Conservation (phyloP, 441 rosid genomes). For the Metrosideros polymorpha region DNA sequence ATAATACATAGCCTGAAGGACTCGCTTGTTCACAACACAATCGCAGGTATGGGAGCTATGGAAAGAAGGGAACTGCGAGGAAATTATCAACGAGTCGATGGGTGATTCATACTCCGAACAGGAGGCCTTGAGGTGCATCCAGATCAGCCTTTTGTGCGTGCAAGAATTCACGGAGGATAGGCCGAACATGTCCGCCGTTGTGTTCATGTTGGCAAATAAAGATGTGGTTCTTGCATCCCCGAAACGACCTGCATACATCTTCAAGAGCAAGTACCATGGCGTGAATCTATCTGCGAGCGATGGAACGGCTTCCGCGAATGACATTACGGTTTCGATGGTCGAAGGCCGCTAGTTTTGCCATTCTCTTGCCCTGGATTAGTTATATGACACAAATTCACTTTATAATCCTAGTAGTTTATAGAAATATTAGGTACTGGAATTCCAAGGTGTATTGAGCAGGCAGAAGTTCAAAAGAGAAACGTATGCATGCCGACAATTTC, state of each 20-base stretch:
- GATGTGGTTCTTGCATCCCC: slow-evolving; percentile 25
- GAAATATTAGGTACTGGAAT: too few relatives aligned
- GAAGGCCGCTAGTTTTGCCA: not conserved
- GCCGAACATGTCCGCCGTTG: slow-evolving; percentile 39
- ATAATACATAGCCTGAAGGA: not conserved
- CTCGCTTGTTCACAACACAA: not conserved
- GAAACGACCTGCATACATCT: not conserved
- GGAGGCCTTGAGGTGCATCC: slow-evolving; percentile 45
- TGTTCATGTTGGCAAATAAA: slow-evolving; percentile 36
- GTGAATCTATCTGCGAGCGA: not conserved
- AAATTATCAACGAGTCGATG: slow-evolving; percentile 19
- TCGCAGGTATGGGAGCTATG: slow-evolving; percentile 41
- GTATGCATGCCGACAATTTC: not conserved
- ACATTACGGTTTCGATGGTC: not conserved
- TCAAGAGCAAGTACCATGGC: not conserved
- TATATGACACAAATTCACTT: not conserved
- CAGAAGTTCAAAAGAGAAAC: not conserved
- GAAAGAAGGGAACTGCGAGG: slow-evolving; percentile 18
- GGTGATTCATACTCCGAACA: slow-evolving; percentile 1
- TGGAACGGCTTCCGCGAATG: not conserved
- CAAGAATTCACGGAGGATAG: slow-evolving; percentile 34
- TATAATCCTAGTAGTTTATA: not conserved
- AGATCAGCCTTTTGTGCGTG: slow-evolving; percentile 40
- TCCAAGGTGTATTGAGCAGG: too few relatives aligned
- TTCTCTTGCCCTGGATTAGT: not conserved